Percentiles rank a stretch among this genome's conserved stretches.
These are phyloP conservation scores for Prinsepia uniflora DNA, from an alignment of 306 rosid genomes.

Conservation along the genomic window DNA sequence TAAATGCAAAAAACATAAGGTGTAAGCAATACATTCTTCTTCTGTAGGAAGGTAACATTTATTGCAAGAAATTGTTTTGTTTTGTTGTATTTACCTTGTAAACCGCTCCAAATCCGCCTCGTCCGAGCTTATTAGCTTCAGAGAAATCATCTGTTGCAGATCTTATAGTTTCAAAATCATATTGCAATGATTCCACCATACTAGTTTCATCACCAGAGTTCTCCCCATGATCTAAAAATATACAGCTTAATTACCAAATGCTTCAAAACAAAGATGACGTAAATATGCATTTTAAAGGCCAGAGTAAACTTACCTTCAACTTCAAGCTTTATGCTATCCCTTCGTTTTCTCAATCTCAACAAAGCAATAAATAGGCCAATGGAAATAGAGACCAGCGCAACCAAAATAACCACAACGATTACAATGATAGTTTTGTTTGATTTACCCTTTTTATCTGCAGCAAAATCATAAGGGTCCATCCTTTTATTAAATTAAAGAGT, in stretches of 20 bases:
- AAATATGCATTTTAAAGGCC: too few species aligned
- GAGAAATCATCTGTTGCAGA: constrained; percentile 44
- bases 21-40: too few species aligned
- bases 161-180: constrained; percentile 32
- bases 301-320: not conserved
- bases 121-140: constrained; percentile 43
- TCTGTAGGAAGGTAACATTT: not conserved
- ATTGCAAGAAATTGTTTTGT: not conserved
- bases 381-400: not conserved
- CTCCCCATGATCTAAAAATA: not conserved
- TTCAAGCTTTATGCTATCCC: not conserved
- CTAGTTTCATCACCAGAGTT: constrained; percentile 4
- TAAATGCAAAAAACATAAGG: not conserved
- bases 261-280: not conserved
- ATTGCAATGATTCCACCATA: constrained; percentile 18
- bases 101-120: constrained; percentile 54
- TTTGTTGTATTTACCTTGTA: constrained; percentile 35
- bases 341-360: not conserved
- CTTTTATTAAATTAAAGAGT: not conserved
- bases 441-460: not conserved
- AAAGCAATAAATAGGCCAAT: not conserved
- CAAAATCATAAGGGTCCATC: not conserved
- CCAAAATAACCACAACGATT: not conserved
- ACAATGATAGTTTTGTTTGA: not conserved
- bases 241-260: not conserved